phyloP scores from a whole-genome alignment of 495 filamentous ascomycete genomes.

The Xylaria cubensis region DNA sequence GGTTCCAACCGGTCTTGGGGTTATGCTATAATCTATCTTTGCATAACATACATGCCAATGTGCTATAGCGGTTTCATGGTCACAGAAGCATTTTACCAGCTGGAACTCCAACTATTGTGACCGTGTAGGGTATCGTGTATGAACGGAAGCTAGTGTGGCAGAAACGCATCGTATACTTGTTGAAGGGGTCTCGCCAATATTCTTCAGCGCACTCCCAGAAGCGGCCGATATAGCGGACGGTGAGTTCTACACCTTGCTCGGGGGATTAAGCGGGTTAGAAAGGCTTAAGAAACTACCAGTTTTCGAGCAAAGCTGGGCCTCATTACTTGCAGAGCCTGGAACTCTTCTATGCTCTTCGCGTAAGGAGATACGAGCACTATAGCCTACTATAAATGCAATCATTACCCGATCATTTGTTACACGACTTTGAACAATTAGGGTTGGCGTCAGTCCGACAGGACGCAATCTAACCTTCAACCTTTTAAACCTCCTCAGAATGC shows the following conservation, averaged over 20 bases:
- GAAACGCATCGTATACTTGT: not conserved
- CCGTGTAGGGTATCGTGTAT: not conserved
- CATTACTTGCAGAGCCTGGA: no score
- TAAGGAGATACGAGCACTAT: not conserved
- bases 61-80: not conserved
- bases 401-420: not conserved
- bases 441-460: no score
- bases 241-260: no score
- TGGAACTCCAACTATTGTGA: not conserved
- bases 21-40: not conserved
- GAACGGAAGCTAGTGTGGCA: not conserved
- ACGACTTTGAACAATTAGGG: not conserved
- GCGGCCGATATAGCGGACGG: no score
- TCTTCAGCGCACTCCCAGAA: not conserved
- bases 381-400: not conserved
- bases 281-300: not conserved
- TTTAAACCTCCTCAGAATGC: no score
- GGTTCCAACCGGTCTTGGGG: not conserved
- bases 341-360: no score
- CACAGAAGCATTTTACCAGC: not conserved
- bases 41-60: no score
- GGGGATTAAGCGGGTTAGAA: no score
- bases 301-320: not conserved
- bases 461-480: no score
- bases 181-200: not conserved